Conservation (phyloP, 179 eudicot species). For the Heliamphora pulchella region DNA sequence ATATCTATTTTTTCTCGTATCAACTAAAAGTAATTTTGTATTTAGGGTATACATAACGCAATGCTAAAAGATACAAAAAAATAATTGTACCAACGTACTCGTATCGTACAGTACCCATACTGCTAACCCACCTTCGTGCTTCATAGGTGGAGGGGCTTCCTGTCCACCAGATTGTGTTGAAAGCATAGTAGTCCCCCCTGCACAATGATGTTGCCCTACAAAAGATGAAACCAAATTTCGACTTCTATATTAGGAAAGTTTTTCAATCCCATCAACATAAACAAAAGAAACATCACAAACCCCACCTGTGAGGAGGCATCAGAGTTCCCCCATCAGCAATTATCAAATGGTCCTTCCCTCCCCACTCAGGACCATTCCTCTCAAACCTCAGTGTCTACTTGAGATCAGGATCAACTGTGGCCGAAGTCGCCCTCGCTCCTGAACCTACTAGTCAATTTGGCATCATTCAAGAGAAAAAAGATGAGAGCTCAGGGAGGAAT, state of each 20-base stretch:
- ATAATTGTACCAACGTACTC: too few species aligned
- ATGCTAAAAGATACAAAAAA: too few species aligned
- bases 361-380: not conserved
- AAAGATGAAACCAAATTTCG: not conserved
- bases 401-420: not conserved
- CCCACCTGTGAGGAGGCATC: slow-evolving; percentile 5
- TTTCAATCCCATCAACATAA: slow-evolving; percentile 1
- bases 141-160: slow-evolving; percentile 1
- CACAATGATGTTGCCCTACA: slow-evolving; percentile 7
- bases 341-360: slow-evolving; percentile 3
- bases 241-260: not conserved
- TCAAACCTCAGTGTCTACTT: not conserved
- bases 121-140: too few species aligned
- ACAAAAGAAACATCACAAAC: not conserved
- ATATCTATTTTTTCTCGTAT: too few species aligned
- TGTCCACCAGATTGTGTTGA: slow-evolving; percentile 9
- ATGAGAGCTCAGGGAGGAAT: too few species aligned
- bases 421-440: too few species aligned
- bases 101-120: too few species aligned
- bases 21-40: too few species aligned
- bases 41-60: too few species aligned
- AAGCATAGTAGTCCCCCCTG: slow-evolving; percentile 12
- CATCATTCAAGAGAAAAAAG: too few species aligned
- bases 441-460: too few species aligned
- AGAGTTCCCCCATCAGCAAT: slow-evolving; percentile 13